Evolutionary conservation across 139 green algal species (phyloP), one percentile per base, ranked within the genome.

Genomic region (Chlamydomonas sphaeroides): DNA sequence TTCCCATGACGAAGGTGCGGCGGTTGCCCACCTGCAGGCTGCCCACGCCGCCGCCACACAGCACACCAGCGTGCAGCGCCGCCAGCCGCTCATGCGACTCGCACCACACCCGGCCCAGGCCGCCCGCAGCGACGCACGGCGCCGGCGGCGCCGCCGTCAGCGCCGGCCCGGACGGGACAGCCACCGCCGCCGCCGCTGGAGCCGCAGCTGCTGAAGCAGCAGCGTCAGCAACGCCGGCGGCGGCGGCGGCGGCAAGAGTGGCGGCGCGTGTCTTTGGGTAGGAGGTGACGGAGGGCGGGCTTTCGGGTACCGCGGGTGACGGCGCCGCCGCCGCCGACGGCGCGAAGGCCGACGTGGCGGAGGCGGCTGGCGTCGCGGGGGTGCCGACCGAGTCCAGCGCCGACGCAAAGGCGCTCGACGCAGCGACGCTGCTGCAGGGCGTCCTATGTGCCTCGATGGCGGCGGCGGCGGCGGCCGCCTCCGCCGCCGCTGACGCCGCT

Each of bases 221-320:
- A 10, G 23, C n/a, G 20, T 23, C 28, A 38, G 21, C n/a, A 7
- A 35, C 63, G 28, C 5, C 36, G 20, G 23, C 18, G 11, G 49
- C 41, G 28, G 1, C 15, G 26, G 41, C 32, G 21, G 23, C 35
- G 33, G 26, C n/a, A 30, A 39, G 14, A 30, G 39, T 8, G 20
- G 5, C 11, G 33, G 33, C 10, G 20, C 59, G 73, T 4, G 39
- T 59, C 11, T 61, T 51, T 1, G 73, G 59, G 59, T 80, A 80
- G 7, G 75, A 82, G 15, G 62, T 82, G 41, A 82, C 61, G 15
- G 75, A 82, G 26, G 75, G 75, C 14, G 75, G 75, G 45, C 75
- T 82, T 5, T n/a, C n/a, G n/a, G n/a, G n/a, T n/a, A n/a, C n/a
- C n/a, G n/a, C n/a, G n/a, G n/a, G n/a, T n/a, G n/a, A n/a, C n/a